These are phyloP conservation scores for Penicillium fuscoglaucum DNA, from an alignment of 2,329 filamentous ascomycete genomes.

Conservation along the genomic window DNA sequence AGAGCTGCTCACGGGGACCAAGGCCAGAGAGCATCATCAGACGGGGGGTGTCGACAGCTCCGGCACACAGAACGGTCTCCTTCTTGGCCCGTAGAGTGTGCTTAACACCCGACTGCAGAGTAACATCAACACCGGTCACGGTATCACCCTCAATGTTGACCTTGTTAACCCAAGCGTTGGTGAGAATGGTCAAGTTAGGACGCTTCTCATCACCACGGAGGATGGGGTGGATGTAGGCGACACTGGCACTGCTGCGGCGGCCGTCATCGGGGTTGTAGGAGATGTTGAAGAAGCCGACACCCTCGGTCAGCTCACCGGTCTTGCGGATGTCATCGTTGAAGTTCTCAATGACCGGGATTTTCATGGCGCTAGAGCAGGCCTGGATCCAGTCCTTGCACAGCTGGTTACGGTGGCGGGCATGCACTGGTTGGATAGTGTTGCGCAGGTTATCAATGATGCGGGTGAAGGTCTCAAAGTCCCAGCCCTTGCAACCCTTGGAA, in stretches of 20 bases:
- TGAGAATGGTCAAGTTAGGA: slow-evolving; percentile 81
- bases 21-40: slow-evolving; percentile 57
- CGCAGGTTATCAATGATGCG: slow-evolving; percentile 78
- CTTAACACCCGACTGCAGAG: slow-evolving; percentile 60
- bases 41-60: slow-evolving; percentile 78
- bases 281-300: slow-evolving; percentile 87
- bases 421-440: slow-evolving; percentile 88
- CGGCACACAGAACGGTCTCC: slow-evolving; percentile 78
- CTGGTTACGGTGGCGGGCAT: slow-evolving; percentile 82
- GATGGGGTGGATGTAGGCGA: slow-evolving; percentile 91
- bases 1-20: slow-evolving; percentile 54
- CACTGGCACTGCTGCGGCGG: slow-evolving; percentile 78
- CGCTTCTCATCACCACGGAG: slow-evolving; percentile 78
- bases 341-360: slow-evolving; percentile 78
- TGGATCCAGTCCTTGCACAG: slow-evolving; percentile 88
- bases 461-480: slow-evolving; percentile 83
- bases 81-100: slow-evolving; percentile 61
- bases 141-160: slow-evolving; percentile 69
- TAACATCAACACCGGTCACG: slow-evolving; percentile 73
- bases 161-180: slow-evolving; percentile 83
- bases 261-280: slow-evolving; percentile 89
- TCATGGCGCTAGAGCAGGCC: slow-evolving; percentile 73
- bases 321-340: slow-evolving; percentile 82
- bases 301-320: slow-evolving; percentile 69
- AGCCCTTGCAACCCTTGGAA: slow-evolving; percentile 75